Evolutionary conservation across 2,329 filamentous ascomycete genomes (phyloP).

Genomic region (Juglanconis oblonga): DNA sequence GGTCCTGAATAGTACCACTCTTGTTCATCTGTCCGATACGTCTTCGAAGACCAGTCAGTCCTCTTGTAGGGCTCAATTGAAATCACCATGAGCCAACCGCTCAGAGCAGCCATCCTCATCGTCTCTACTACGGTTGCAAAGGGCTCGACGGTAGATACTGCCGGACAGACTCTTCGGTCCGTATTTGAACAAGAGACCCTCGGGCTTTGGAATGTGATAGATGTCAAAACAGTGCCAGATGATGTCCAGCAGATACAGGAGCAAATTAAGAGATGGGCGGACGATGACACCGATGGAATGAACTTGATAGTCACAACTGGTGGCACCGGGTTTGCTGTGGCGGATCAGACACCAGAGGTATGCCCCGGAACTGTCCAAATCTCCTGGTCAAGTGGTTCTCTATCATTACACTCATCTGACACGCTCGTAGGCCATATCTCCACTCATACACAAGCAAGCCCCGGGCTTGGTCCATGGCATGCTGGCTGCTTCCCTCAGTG

Average conservation of each 20-base stretch:
- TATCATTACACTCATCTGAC: background rate
- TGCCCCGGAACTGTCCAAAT: background rate
- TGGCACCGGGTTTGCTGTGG: constrained; percentile 85
- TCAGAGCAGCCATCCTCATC: constrained; percentile 77
- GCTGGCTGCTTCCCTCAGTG: constrained; percentile 76
- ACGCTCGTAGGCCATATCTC: constrained; percentile 63
- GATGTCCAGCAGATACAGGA: constrained; percentile 71
- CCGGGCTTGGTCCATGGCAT: constrained; percentile 93
- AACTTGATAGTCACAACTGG: constrained; percentile 88
- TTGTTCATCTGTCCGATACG: background rate
- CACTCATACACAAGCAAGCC: constrained; percentile 79
- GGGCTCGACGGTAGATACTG: constrained; percentile 76
- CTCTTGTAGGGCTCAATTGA: background rate
- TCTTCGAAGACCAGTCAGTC: background rate
- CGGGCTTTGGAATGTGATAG: constrained; percentile 67
- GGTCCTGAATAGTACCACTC: background rate
- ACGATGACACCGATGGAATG: constrained; percentile 50
- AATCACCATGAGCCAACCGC: constrained; percentile 25
- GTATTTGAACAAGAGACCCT: constrained; percentile 66
- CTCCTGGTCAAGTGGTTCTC: background rate
- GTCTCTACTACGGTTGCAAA: constrained; percentile 86
- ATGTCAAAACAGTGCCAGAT: constrained; percentile 77
- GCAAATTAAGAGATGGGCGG: constrained; percentile 70
- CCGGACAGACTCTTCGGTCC: constrained; percentile 62
- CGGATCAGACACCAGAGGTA: constrained; percentile 88